phyloP scores from a whole-genome alignment of 306 rosid species.

The Cyclanthera cordifolia region DNA sequence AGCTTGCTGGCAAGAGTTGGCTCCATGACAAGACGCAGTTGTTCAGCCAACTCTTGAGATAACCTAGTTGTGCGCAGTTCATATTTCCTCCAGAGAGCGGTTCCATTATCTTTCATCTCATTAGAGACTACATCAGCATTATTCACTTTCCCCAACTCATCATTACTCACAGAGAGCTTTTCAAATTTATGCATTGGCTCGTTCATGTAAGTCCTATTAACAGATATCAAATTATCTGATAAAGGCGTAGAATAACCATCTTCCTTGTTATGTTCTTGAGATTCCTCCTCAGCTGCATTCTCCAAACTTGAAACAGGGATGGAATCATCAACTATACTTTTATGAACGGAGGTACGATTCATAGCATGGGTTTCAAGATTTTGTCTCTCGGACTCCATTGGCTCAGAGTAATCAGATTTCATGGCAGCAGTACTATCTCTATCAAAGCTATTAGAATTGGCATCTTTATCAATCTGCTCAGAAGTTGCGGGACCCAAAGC shows the following conservation, averaged over 20 bases:
- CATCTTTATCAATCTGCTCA: conserved; percentile 57
- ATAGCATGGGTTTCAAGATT: conserved; percentile 29
- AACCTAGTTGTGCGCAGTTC: too few relatives aligned
- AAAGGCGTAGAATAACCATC: conserved; percentile 21
- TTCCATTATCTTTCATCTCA: too few relatives aligned
- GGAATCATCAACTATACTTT: conserved; percentile 34
- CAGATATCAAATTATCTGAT: conserved; percentile 45
- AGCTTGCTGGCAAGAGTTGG: too few relatives aligned
- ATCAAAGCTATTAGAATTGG: conserved; percentile 25
- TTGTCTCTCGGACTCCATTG: conserved; percentile 42
- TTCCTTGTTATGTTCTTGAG: conserved; percentile 19
- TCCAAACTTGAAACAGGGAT: conserved; percentile 28
- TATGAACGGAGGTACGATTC: conserved; percentile 23
- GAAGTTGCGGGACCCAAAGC: conserved; percentile 82
- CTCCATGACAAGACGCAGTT: too few relatives aligned
- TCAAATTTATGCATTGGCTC: too few relatives aligned
- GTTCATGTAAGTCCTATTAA: conserved; percentile 35
- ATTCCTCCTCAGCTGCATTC: conserved; percentile 30
- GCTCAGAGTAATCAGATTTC: conserved; percentile 23
- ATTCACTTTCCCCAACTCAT: too few relatives aligned
- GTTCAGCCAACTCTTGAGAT: too few relatives aligned
- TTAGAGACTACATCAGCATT: too few relatives aligned
- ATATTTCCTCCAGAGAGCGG: too few relatives aligned
- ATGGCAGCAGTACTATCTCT: conserved; percentile 27
- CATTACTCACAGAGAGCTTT: too few relatives aligned